Base-by-base conservation (phyloP, 441 rosid genomes). In the Pelargonium myrrhifolium region DNA sequence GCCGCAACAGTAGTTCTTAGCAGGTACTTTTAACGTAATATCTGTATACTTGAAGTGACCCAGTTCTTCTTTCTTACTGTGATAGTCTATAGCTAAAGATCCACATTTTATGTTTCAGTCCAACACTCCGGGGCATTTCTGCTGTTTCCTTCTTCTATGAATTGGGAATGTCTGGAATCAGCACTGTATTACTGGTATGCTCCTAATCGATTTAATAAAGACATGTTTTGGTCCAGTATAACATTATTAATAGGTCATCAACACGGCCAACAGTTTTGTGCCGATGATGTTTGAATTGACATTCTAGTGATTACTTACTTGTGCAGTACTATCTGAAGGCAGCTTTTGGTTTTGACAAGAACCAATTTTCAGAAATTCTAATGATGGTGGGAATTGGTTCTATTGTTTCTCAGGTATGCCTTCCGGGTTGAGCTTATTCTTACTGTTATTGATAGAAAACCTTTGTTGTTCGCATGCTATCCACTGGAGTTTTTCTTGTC, bases 151-250 rank as follows among this genome's bases (percentile, higher is more conserved):
- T 85, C 75, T 85, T 85, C 76, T 85, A 83, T 63, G 77, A 83
- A 71, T 61, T 85, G 69, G 89, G 89, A 77, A 85, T 81, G 89
- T 78, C 87, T 0, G 87, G 87, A 53, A 81, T 85, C 74, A 72
- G 22, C 24, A 24, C 77, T 17, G 84, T 85, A 59, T 70, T 85
- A 62, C 62, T 85, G 35, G 89, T 81, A 75, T 73, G 81, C 65
- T 61, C 31, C 31, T 45, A 45, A 20, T 47, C 7, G n/a, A 65
- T 43, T 37, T 24, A 26, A 69, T 4, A 21, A 17, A 61, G 15
- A 4, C 5, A 14, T n/a, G 21, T 42, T 9, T 65, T 6, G 1
- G 22, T 43, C 60, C 64, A 20, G 15, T 21, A 24, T 28, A 22
- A 64, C 62, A 28, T n/a, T 45, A 39, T 22, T 26, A 59, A 21